Conservation (phyloP, 495 filamentous ascomycete genomes). For the Xylaria curta region DNA sequence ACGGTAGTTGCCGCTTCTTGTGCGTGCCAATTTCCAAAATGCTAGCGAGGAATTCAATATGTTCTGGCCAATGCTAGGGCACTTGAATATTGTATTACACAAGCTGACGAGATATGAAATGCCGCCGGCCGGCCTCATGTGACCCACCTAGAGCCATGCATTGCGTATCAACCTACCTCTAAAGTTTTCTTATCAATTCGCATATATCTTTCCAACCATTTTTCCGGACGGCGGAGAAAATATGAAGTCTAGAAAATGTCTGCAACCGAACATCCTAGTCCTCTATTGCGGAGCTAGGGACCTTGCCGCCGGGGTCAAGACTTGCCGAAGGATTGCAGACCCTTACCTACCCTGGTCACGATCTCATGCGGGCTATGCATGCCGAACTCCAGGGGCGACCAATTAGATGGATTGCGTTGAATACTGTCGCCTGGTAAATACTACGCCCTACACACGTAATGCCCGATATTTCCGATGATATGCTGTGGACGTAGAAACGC, state of each 20-base stretch:
- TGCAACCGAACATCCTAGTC: neutral
- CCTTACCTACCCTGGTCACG: neutral
- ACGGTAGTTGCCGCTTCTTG: neutral
- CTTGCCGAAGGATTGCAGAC: neutral
- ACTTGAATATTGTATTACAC: neutral
- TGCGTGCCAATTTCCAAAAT: neutral
- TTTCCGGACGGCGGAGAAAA: neutral
- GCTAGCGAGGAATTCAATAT: neutral
- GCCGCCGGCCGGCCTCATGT: neutral
- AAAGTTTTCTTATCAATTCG: neutral
- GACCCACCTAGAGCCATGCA: neutral
- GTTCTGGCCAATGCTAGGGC: neutral
- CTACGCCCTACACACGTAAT: neutral
- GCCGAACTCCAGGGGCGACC: neutral
- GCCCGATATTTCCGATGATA: neutral
- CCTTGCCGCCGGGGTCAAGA: neutral
- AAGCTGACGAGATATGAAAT: neutral
- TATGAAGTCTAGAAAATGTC: neutral
- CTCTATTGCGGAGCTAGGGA: neutral
- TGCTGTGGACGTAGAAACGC: neutral
- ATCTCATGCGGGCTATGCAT: neutral
- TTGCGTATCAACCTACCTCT: neutral
- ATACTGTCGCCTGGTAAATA: neutral
- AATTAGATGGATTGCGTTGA: neutral
- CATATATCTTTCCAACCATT: neutral